phyloP scores from a whole-genome alignment of 331 rosid genomes.

The Pyrus hybrid region DNA sequence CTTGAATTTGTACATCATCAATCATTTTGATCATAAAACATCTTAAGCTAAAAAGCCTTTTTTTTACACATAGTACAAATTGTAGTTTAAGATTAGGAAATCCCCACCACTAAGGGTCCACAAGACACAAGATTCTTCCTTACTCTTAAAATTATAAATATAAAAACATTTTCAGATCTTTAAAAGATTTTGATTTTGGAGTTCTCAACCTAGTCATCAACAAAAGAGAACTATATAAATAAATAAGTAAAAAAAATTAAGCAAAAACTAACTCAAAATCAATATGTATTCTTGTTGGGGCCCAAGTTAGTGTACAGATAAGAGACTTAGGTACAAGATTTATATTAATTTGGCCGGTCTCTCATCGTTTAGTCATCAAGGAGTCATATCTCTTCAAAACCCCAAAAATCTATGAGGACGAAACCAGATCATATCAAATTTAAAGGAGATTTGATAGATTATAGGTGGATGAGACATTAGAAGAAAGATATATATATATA shows the following conservation, averaged over 20 bases:
- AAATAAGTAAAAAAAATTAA: neutral
- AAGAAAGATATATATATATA: too few species aligned
- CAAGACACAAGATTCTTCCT: constrained; percentile 19
- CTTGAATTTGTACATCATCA: too few species aligned
- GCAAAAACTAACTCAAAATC: neutral
- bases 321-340: neutral
- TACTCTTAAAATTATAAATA: neutral
- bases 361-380: neutral
- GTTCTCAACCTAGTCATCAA: constrained; percentile 8
- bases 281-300: neutral
- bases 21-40: too few species aligned
- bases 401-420: neutral
- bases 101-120: constrained; percentile 5
- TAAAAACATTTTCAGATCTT: constrained; percentile 24
- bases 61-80: neutral
- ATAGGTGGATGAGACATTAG: neutral
- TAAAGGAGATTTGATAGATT: neutral
- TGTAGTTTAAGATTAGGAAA: neutral
- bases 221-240: too few species aligned
- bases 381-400: neutral
- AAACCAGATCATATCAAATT: neutral
- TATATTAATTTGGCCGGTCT: neutral
- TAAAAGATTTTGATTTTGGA: constrained; percentile 50
- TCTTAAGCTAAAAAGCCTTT: too few species aligned
- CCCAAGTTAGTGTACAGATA: neutral